Evolutionary conservation across 2,329 filamentous ascomycete species (phyloP).

Genomic region (Paracoccidioides brasiliensis): DNA sequence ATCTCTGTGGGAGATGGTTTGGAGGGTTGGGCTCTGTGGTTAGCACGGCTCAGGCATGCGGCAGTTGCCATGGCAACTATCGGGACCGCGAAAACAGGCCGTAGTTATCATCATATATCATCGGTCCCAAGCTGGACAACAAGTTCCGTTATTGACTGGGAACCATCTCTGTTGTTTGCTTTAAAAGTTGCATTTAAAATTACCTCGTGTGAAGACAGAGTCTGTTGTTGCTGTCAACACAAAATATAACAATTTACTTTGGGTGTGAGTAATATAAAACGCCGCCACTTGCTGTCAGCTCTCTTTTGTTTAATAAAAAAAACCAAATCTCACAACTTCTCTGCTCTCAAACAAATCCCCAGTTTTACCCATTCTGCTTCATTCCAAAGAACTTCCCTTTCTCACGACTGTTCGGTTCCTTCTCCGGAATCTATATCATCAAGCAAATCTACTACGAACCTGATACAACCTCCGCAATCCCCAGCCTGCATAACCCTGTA

Average conservation of each 20-base stretch:
- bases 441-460: too few relatives aligned
- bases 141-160: not conserved
- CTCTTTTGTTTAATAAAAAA: not conserved
- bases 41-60: not conserved
- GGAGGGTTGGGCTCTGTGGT: not conserved
- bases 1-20: not conserved
- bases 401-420: too few relatives aligned
- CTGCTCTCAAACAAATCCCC: too few relatives aligned
- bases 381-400: too few relatives aligned
- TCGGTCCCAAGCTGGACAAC: not conserved
- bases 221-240: not conserved
- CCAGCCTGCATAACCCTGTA: not conserved
- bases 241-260: not conserved
- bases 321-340: not conserved
- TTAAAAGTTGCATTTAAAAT: not conserved
- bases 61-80: conserved; percentile 31
- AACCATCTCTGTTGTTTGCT: conserved; percentile 3
- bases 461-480: not conserved
- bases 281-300: not conserved
- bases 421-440: too few relatives aligned
- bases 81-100: conserved; percentile 8
- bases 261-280: not conserved
- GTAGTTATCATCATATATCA: not conserved
- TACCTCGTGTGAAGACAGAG: not conserved
- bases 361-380: too few relatives aligned